These are phyloP conservation scores for Oenanthe javanica DNA, from an alignment of 140 eudicot genomes.

Conservation along the genomic window DNA sequence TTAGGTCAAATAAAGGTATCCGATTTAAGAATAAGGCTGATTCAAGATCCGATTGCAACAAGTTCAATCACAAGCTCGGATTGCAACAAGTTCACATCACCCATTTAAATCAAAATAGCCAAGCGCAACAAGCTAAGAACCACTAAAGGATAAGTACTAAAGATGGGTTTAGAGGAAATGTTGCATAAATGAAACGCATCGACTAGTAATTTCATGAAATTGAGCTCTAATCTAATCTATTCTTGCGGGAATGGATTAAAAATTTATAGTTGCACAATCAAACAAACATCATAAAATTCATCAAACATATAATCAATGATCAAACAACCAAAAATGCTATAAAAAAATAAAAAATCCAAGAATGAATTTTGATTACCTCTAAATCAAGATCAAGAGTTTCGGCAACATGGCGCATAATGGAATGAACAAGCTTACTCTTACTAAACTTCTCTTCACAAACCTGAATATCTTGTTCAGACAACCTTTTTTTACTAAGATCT, in stretches of 20 bases:
- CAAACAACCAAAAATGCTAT: background rate
- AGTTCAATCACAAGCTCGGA: background rate
- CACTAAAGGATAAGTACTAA: background rate
- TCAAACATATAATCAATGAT: background rate
- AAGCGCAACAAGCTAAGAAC: background rate
- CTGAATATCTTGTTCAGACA: constrained; percentile 18
- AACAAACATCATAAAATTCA: background rate
- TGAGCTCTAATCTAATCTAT: background rate
- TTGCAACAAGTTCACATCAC: background rate
- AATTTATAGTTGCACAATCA: background rate
- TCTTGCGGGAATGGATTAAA: background rate
- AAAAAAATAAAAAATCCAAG: background rate
- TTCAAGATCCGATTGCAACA: background rate
- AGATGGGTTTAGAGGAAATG: background rate
- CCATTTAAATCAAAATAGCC: background rate
- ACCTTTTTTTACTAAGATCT: constrained; percentile 18
- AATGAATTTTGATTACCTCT: background rate
- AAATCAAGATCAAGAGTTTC: constrained; percentile 10
- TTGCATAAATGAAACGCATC: no score
- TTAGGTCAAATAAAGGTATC: background rate
- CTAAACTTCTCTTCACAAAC: constrained; percentile 15
- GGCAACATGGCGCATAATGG: constrained; percentile 18
- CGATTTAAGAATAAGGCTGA: background rate
- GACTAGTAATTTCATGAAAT: no score
- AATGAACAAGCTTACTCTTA: constrained; percentile 21